Evolutionary conservation across 2,329 filamentous ascomycete species (phyloP).

Genomic region (Sporothrix luriei): DNA sequence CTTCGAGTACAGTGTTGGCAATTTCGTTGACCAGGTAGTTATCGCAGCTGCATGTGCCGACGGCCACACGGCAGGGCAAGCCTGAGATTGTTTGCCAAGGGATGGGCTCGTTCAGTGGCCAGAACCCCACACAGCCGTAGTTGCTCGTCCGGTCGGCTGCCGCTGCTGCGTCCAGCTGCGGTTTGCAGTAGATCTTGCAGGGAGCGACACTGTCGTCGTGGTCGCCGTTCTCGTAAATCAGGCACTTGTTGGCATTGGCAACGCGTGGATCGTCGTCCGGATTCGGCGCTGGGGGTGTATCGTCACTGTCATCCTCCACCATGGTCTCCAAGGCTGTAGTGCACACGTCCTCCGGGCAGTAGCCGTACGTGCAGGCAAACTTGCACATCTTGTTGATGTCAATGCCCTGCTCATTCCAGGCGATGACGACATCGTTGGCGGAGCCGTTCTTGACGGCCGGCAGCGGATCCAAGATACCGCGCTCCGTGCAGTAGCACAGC

Average conservation of each 20-base stretch:
- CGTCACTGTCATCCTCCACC: slow-evolving; percentile 24
- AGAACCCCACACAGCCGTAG: slow-evolving; percentile 33
- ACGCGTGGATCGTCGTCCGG: not conserved
- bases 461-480: slow-evolving; percentile 33
- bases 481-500: slow-evolving; percentile 34
- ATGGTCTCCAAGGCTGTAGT: slow-evolving; percentile 21
- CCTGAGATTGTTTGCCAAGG: slow-evolving; percentile 26
- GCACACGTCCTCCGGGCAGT: slow-evolving; percentile 35
- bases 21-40: slow-evolving; percentile 33
- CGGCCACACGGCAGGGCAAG: slow-evolving; percentile 13
- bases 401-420: slow-evolving; percentile 34
- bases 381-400: slow-evolving; percentile 36
- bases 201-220: slow-evolving; percentile 9
- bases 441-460: slow-evolving; percentile 34
- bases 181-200: slow-evolving; percentile 28
- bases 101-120: slow-evolving; percentile 30
- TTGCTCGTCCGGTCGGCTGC: slow-evolving; percentile 29
- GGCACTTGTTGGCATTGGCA: slow-evolving; percentile 22
- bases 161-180: slow-evolving; percentile 24
- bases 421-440: slow-evolving; percentile 30
- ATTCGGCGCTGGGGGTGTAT: not conserved
- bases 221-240: slow-evolving; percentile 27
- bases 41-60: slow-evolving; percentile 31
- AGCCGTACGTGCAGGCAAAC: slow-evolving; percentile 36
- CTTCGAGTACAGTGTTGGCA: slow-evolving; percentile 31